Conservation (phyloP, 2,329 filamentous ascomycete genomes). For the Didymella segeticola region DNA sequence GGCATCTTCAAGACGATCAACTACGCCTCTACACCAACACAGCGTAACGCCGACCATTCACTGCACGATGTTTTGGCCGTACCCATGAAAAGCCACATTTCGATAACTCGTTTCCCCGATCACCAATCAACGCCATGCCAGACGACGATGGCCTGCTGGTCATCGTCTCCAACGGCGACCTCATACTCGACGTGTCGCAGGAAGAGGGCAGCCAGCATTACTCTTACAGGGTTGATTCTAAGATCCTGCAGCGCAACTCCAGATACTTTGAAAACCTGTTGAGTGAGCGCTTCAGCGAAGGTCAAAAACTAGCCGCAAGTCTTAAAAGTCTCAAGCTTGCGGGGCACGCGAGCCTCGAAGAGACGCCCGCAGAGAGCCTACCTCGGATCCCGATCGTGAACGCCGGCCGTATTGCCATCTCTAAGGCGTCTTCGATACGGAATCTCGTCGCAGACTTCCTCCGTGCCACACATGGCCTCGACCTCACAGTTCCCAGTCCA, state of each 20-base stretch:
- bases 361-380: conserved; percentile 61
- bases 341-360: conserved; percentile 55
- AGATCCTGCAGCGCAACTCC: conserved; percentile 65
- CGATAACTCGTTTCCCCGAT: conserved; percentile 8
- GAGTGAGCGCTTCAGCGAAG: conserved; percentile 70
- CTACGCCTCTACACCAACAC: conserved; percentile 1
- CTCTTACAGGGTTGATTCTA: conserved; percentile 67
- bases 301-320: conserved; percentile 59
- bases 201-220: conserved; percentile 63
- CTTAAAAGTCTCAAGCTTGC: conserved; percentile 59
- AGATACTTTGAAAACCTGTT: conserved; percentile 75
- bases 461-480: conserved; percentile 67
- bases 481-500: conserved; percentile 51
- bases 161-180: conserved; percentile 66
- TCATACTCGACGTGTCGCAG: conserved; percentile 72
- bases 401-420: conserved; percentile 73
- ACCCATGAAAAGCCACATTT: conserved; percentile 51
- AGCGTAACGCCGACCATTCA: conserved; percentile 1
- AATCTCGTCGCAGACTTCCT: conserved; percentile 72
- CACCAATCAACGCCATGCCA: conserved; percentile 27
- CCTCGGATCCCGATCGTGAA: conserved; percentile 70
- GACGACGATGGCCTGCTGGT: conserved; percentile 51
- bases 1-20: conserved; percentile 1
- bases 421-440: conserved; percentile 65
- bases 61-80: conserved; percentile 57